A percentile compares a stretch with the other conserved stretches of the same genome.
Evolutionary conservation across 371 early-diverging fungal genomes (phyloP).

Genomic region (Mycotypha africana): DNA sequence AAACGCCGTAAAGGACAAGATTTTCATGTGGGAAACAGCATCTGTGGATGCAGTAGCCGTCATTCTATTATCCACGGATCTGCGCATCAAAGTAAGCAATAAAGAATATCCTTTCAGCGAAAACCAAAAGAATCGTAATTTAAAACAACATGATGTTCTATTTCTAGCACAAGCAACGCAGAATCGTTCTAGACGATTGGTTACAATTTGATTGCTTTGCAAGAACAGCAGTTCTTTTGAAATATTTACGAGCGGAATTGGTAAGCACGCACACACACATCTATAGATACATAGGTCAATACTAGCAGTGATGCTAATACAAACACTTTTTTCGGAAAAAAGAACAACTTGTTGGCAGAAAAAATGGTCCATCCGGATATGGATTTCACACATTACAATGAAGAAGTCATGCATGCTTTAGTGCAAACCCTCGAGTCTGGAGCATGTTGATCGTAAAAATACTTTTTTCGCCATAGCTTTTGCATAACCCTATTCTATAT

Average conservation of each 20-base stretch:
- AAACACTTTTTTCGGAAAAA: background rate
- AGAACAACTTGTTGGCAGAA: conserved; percentile 27
- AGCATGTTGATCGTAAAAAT: no score
- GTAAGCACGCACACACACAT: conserved; percentile 25
- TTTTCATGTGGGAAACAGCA: conserved; percentile 54
- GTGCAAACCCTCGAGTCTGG: conserved; percentile 21
- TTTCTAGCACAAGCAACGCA: conserved; percentile 51
- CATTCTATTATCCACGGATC: conserved; percentile 50
- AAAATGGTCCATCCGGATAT: conserved; percentile 36
- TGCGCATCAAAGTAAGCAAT: conserved; percentile 47
- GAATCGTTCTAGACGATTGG: conserved; percentile 55
- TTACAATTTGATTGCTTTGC: conserved; percentile 59
- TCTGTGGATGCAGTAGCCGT: conserved; percentile 43
- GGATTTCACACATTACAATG: conserved; percentile 21
- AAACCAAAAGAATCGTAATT: no score
- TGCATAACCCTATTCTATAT: no score
- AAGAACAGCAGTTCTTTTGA: conserved; percentile 54
- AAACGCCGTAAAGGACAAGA: conserved; percentile 17
- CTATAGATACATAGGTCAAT: no score
- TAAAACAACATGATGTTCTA: background rate
- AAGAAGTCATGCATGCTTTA: conserved; percentile 26
- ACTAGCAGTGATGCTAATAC: background rate
- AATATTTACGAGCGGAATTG: conserved; percentile 52
- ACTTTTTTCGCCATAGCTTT: no score
- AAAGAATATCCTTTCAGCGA: no score